These are phyloP conservation scores for Claviceps sp. DNA, from an alignment of 2,329 filamentous ascomycete species.

Conservation along the genomic window DNA sequence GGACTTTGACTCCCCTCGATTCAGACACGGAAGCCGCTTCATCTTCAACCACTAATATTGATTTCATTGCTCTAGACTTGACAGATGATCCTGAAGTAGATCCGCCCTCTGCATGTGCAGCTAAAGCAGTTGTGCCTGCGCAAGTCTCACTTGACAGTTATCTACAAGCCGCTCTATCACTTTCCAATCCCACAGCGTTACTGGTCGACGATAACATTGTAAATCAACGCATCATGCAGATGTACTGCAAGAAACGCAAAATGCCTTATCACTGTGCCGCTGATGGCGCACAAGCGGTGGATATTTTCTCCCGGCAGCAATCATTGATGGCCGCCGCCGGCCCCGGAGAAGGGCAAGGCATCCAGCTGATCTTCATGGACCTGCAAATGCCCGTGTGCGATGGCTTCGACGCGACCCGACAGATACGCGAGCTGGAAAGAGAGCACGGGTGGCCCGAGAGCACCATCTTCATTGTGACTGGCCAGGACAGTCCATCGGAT, in stretches of 20 bases:
- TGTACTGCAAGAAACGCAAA: conserved; percentile 30
- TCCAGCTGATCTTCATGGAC: conserved; percentile 16
- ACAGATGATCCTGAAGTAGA: background rate
- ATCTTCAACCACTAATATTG: background rate
- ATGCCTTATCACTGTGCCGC: conserved; percentile 27
- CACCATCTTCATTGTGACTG: conserved; percentile 15
- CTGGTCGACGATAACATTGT: conserved; percentile 35
- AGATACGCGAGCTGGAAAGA: conserved; percentile 14
- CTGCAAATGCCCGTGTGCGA: conserved; percentile 18
- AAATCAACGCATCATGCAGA: conserved; percentile 33
- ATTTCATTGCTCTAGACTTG: background rate
- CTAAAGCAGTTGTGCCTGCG: background rate
- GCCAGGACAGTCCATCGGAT: conserved; percentile 12
- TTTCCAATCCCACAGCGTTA: conserved; percentile 15
- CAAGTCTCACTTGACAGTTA: background rate
- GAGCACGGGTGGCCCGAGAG: conserved; percentile 6
- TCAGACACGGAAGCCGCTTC: background rate
- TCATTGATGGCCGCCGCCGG: background rate
- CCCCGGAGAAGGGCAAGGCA: conserved; percentile 3
- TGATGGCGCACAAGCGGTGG: conserved; percentile 30
- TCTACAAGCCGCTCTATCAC: background rate
- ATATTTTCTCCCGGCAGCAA: conserved; percentile 14
- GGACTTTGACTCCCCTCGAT: background rate
- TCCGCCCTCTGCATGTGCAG: background rate
- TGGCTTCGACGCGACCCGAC: conserved; percentile 14